Conservation (phyloP, 805 yeast species). For the Wickerhamomyces ciferrii region DNA sequence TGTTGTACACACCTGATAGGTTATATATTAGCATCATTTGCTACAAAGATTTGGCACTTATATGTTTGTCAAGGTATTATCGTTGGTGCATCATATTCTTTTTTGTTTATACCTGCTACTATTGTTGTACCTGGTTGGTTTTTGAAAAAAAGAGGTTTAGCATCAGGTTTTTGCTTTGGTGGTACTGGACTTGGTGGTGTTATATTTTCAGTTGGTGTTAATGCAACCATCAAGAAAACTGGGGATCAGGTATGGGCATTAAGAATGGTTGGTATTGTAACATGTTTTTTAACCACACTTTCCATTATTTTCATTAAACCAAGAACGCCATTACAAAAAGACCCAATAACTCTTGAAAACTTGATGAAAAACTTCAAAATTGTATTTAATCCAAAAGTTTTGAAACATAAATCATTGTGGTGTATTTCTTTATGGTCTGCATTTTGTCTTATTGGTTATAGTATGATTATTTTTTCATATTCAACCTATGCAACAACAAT, state of each 20-base stretch:
- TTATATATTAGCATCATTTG: slow-evolving; percentile 53
- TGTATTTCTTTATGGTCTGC: slow-evolving; percentile 32
- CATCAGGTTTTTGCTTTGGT: slow-evolving; percentile 40
- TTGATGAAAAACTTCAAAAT: slow-evolving; percentile 17
- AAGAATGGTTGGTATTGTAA: slow-evolving; percentile 37
- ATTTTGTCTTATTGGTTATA: slow-evolving; percentile 34
- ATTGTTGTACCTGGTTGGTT: slow-evolving; percentile 70
- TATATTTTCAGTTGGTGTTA: slow-evolving; percentile 34
- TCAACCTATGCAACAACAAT: slow-evolving; percentile 40
- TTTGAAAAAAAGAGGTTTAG: slow-evolving; percentile 51
- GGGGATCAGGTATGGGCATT: slow-evolving; percentile 44
- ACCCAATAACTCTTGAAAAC: slow-evolving; percentile 7
- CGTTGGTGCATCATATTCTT: slow-evolving; percentile 46
- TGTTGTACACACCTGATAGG: slow-evolving; percentile 46
- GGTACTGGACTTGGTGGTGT: slow-evolving; percentile 56
- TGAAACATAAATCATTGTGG: slow-evolving; percentile 25
- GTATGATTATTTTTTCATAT: slow-evolving; percentile 38
- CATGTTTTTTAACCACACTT: slow-evolving; percentile 30
- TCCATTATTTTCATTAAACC: slow-evolving; percentile 39
- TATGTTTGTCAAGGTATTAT: slow-evolving; percentile 65
- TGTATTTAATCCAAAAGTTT: slow-evolving; percentile 29
- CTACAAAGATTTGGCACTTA: slow-evolving; percentile 58
- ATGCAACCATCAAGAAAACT: slow-evolving; percentile 34
- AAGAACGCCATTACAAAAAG: slow-evolving; percentile 26
- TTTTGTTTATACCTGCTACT: slow-evolving; percentile 53